Percentiles rank a stretch among this genome's conserved stretches.
phyloP scores from a whole-genome alignment of 768 basidiomycete genomes.

The Suillus lakei region DNA sequence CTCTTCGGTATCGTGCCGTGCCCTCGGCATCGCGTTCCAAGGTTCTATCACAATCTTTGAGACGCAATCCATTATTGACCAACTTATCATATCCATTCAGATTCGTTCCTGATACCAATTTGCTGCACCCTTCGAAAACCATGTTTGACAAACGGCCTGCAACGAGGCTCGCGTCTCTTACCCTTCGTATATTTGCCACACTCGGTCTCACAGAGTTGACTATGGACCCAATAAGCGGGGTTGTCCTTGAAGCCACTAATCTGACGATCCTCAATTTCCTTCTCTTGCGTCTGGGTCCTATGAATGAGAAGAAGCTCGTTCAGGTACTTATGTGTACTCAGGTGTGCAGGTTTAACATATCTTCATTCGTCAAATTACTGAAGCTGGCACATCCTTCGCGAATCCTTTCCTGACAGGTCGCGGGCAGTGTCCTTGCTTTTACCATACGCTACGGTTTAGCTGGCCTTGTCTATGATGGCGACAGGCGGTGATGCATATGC shows the following conservation, averaged over 20 bases:
- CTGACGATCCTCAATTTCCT: slow-evolving; percentile 91
- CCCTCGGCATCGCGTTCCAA: slow-evolving; percentile 92
- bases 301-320: slow-evolving; percentile 83
- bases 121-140: slow-evolving; percentile 79
- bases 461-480: slow-evolving; percentile 89
- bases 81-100: slow-evolving; percentile 42
- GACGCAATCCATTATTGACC: background rate
- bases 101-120: slow-evolving; percentile 73
- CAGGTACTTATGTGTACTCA: slow-evolving; percentile 76
- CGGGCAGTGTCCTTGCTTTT: slow-evolving; percentile 84
- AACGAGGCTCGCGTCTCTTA: slow-evolving; percentile 52
- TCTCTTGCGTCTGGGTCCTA: slow-evolving; percentile 78
- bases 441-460: slow-evolving; percentile 89
- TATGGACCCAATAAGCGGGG: slow-evolving; percentile 54
- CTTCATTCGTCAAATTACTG: background rate
- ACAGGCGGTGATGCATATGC: slow-evolving; percentile 59
- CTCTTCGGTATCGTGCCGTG: slow-evolving; percentile 93
- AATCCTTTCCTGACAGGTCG: slow-evolving; percentile 46
- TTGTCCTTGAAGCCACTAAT: slow-evolving; percentile 79
- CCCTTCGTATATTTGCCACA: slow-evolving; percentile 62
- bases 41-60: slow-evolving; percentile 44
- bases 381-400: slow-evolving; percentile 11
- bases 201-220: slow-evolving; percentile 73
- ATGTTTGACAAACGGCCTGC: slow-evolving; percentile 60
- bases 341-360: slow-evolving; percentile 42